These are phyloP conservation scores for Chloris gayana DNA, from an alignment of 176 grass and related monocot genomes.

Conservation along the genomic window DNA sequence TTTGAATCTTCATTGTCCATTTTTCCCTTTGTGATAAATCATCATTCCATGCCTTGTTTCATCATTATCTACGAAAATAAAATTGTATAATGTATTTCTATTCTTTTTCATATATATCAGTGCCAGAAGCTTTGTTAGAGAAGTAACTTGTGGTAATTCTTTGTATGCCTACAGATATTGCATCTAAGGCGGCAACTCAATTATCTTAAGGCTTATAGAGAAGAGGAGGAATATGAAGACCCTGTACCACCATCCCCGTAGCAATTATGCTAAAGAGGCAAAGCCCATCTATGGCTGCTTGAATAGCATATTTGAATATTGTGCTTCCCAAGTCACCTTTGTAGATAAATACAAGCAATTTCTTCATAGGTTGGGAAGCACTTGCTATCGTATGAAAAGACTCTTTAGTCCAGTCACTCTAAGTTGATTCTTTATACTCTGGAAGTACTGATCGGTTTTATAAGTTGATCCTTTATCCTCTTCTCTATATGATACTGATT, in stretches of 20 bases:
- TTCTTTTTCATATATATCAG: not conserved
- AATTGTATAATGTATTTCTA: not conserved
- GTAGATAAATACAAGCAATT: not conserved
- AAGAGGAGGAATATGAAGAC: slow-evolving; percentile 47
- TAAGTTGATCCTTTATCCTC: too few species aligned
- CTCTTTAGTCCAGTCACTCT: not conserved
- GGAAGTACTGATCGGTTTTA: not conserved
- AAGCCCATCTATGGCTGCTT: slow-evolving; percentile 27
- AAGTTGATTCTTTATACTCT: not conserved
- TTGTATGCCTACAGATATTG: slow-evolving; percentile 53
- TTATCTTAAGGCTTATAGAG: slow-evolving; percentile 51
- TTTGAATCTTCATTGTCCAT: not conserved
- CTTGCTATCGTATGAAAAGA: too few species aligned
- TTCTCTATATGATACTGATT: too few species aligned
- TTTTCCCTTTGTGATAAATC: not conserved
- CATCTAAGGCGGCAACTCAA: slow-evolving; percentile 71
- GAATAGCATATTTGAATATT: not conserved
- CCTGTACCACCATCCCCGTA: slow-evolving; percentile 22
- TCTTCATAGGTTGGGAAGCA: too few species aligned
- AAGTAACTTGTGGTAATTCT: slow-evolving; percentile 8
- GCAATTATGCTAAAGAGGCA: not conserved
- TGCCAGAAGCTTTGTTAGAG: not conserved
- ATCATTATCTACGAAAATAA: not conserved
- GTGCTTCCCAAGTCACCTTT: not conserved
- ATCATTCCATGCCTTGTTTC: not conserved